A percentile compares a stretch with the other conserved stretches of the same genome.
These are phyloP conservation scores for Penicillium sclerotiorum DNA, from an alignment of 2,329 filamentous ascomycete species.

Conservation along the genomic window DNA sequence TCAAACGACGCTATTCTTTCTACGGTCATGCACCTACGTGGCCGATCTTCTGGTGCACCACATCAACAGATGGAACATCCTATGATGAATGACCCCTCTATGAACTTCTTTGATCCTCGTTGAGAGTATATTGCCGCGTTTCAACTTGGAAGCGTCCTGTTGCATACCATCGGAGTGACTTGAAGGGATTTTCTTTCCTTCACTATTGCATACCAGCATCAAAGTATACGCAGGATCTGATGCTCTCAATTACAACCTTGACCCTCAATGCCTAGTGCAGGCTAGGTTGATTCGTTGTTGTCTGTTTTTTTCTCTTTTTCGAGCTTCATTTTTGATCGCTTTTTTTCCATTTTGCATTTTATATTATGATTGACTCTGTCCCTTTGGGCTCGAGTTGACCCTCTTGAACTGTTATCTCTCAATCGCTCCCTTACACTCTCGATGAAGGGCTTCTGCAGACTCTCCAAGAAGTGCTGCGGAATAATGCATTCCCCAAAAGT, in stretches of 20 bases:
- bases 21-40: not conserved
- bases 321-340: not conserved
- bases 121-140: conserved; percentile 1
- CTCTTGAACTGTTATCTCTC: conserved; percentile 1
- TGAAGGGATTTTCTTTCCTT: conserved; percentile 1
- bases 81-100: conserved; percentile 9
- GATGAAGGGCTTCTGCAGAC: not conserved
- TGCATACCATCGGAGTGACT: conserved; percentile 19
- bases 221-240: not conserved
- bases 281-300: no score
- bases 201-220: conserved; percentile 9
- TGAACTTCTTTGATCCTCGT: conserved; percentile 10
- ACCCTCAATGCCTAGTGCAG: no score
- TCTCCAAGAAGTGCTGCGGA: not conserved
- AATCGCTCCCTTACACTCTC: not conserved
- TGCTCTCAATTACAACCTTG: no score
- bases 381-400: not conserved
- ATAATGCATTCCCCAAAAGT: not conserved
- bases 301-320: not conserved
- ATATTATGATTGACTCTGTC: not conserved
- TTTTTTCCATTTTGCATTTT: not conserved
- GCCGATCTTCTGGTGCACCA: not conserved
- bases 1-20: conserved; percentile 10
- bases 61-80: conserved; percentile 8
- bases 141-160: conserved; percentile 2